phyloP scores from a whole-genome alignment of 495 filamentous ascomycete species.

The Apiosordaria backusii region DNA sequence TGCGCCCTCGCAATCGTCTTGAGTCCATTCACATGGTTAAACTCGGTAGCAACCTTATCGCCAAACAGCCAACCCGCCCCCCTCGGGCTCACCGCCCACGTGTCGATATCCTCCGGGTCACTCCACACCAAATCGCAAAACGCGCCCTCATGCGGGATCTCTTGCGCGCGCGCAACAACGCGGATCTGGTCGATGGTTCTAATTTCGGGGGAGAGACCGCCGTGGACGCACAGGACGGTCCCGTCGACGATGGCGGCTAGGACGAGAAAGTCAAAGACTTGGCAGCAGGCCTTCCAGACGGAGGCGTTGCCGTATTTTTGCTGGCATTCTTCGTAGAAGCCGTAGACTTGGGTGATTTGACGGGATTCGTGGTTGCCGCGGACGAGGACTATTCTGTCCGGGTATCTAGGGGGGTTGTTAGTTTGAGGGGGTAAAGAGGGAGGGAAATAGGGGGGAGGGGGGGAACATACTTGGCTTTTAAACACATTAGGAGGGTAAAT shows the following conservation, averaged over 20 bases:
- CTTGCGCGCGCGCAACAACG: slow-evolving; percentile 94
- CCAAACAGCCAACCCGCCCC: slow-evolving; percentile 98
- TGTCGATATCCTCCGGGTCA: slow-evolving; percentile 96
- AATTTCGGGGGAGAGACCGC: slow-evolving; percentile 94
- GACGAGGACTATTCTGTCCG: slow-evolving; percentile 90
- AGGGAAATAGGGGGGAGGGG: slow-evolving; percentile 1
- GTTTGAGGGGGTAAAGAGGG: slow-evolving; percentile 4
- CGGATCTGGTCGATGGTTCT: slow-evolving; percentile 92
- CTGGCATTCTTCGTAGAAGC: slow-evolving; percentile 98
- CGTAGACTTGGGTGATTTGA: slow-evolving; percentile 98
- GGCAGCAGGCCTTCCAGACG: slow-evolving; percentile 98
- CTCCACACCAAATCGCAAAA: slow-evolving; percentile 99
- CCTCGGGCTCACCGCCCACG: slow-evolving; percentile 92
- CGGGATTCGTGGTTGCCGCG: slow-evolving; percentile 97
- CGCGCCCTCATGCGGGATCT: slow-evolving; percentile 96
- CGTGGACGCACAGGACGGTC: slow-evolving; percentile 94
- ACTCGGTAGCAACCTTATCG: slow-evolving; percentile 96
- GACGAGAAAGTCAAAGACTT: slow-evolving; percentile 97
- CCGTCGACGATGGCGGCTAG: slow-evolving; percentile 96
- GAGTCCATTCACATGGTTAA: slow-evolving; percentile 97
- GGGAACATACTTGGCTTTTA: slow-evolving; percentile 99
- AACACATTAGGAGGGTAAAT: slow-evolving; percentile 88
- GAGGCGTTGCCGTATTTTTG: slow-evolving; percentile 97
- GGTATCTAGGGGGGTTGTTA: slow-evolving; percentile 61
- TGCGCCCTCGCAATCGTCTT: slow-evolving; percentile 92